Base-by-base conservation (phyloP, 2,329 filamentous ascomycete species). In the Penicillium brevicompactum region DNA sequence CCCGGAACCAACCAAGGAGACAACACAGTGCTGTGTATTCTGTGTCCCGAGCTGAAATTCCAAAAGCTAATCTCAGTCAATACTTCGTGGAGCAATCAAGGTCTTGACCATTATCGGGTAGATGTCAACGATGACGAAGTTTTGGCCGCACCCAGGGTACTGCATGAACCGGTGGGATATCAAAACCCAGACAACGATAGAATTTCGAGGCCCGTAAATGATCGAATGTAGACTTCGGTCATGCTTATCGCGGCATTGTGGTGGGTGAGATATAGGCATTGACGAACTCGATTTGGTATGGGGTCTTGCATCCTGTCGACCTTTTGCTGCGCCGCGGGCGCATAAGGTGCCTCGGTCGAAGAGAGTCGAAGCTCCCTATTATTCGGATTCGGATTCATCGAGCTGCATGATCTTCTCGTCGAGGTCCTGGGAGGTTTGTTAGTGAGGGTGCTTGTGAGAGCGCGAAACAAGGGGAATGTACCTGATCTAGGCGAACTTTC, bases 351-450 rank as follows among this genome's bases (percentile, higher is more conserved):
- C 24, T 27, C 8, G 24, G 4, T 27, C 11, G 3, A 5, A 9
- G 16, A 21, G 21, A 21, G 38, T 3, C 16, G 14, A 30, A n/a
- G 10, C 22, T 30, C 13, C 5, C 14, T 2, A 22, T 61, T 69
- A 75, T 53, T 78, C 76, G 0, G 76, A 78, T 42, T 76, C 76
- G 13, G 74, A 77, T 51, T 78, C 76, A 18, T 78, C 76, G 1
- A 77, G 74, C 57, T 77, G 75, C 72, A 78, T 75, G 37, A 78
- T 73, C 56, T 77, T 78, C 46, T 76, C 74, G 46, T 77, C 74
- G n/a, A 79, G 72, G 53, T 78, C 76, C 76, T 79, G 58, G n/a
- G 9, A 13, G 37, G 16, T 24, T 11, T 22, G 50, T 55, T 16
- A 53, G 44, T 44, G 38, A 45, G 18, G 8, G 40, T 30, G n/a